Base-by-base conservation (phyloP, 1,139 yeast species). In the Scheffersomyces lignicola region DNA sequence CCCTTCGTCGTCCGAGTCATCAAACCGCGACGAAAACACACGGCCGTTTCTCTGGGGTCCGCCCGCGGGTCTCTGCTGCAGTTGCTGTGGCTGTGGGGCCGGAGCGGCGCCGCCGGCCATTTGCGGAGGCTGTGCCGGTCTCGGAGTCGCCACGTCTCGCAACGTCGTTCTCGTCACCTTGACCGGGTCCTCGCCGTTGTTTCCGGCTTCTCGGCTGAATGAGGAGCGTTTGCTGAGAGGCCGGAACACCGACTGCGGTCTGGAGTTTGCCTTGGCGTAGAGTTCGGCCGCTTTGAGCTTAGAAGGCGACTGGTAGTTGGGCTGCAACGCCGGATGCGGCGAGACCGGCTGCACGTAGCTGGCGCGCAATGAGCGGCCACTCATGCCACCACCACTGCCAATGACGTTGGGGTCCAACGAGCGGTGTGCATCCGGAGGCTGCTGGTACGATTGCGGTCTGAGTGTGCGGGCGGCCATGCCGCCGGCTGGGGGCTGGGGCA, bases 131-230 rank as follows among this genome's bases (percentile, higher is more conserved):
- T 35, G 39, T 3, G 18, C 18, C 11, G 27, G 32, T 36, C 42
- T 7, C 24, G 37, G 36, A 8, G 26, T 7, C 5, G 37, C 24
- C 5, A 36, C 24, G 16, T 33, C 40, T 30, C 48, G 29, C 14
- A 42, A 36, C n/a, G 44, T 39, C 8, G 39, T 38, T 29, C 44
- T 35, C 10, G 18, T 28, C 10, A 28, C 35, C 5, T 18, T 32
- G 16, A 31, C 30, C 18, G 41, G 37, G 18, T 34, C 33, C 28
- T 40, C 32, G 31, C 59, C 71, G 8, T 63, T 72, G 27, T 78
- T 82, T 48, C 73, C 78, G 37, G 71, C 75, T 13, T 51, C 58
- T 48, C 73, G 78, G 37, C 71, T 76, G 49, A 75, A 81, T 16
- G 86, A 79, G 0, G 88, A 79, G 37, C 67, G 69, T 41, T 73